Evolutionary conservation across 805 yeast species (phyloP), one percentile per base, ranked within the genome.

Genomic region (Candida arabinofermentans): DNA sequence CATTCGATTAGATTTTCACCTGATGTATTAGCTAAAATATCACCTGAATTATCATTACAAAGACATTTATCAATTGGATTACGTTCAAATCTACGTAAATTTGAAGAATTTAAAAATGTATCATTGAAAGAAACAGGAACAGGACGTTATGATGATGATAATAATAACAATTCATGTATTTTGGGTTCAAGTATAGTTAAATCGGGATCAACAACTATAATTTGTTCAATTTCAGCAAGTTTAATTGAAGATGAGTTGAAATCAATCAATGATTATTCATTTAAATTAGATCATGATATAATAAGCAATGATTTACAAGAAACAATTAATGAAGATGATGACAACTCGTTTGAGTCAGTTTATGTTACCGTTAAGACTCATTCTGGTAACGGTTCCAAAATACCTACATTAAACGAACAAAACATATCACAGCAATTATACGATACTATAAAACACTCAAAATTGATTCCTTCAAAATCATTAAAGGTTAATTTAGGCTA

Each of bases 401-500:
- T n/a, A 10, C 95, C 96, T 23, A 79, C 90, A 1, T 86, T 81
- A 51, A 96, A 88, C 62, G 96, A 88, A 58, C 86, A 84, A 80
- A 77, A 75, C 24, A 55, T 83, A 17, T 76, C 86, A 1, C 95
- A 86, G 58, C 67, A 67, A 43, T 52, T 86, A 19, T 78, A 79
- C 52, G 85, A 85, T 48, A 66, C 75, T 5, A 58, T 87, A 5
- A 61, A 75, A 35, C 80, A 79, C 46, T 75, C 85, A 10, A 74
- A 76, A 23, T 47, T 84, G 18, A 59, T 84, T 16, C 63, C 74
- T 2, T 65, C 67, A 33, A 58, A 71, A 21, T 71, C 84, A 6
- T 66, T 84, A 44, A 71, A 72, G 50, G 79, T 82, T n/a, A 70
- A 70, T 43, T 58, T 76, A 39, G 74, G 77, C 16, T 59, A 70